A percentile compares a stretch with the other conserved stretches of the same genome.
phyloP scores from a whole-genome alignment of 176 grass and related monocot species.

The Oryza meridionalis region DNA sequence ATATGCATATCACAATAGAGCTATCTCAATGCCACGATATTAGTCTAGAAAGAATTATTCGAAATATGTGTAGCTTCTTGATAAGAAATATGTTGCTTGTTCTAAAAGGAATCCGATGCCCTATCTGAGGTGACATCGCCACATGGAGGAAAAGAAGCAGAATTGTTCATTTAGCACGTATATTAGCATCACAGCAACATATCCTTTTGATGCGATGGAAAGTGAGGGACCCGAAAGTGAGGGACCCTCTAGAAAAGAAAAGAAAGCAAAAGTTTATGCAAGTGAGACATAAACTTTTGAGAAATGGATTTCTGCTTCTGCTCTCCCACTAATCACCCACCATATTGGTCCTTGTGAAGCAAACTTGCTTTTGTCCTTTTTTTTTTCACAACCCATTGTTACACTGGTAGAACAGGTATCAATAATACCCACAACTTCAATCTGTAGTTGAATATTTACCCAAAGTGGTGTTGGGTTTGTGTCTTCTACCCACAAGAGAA shows the following conservation, averaged over 20 bases:
- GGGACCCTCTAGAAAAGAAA: conserved; percentile 17
- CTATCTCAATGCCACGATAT: background rate
- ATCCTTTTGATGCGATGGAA: conserved; percentile 29
- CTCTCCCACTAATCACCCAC: conserved; percentile 42
- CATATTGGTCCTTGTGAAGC: conserved; percentile 32
- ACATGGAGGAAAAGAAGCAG: conserved; percentile 20
- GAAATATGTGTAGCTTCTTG: conserved; percentile 9
- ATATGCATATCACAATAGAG: conserved; percentile 1
- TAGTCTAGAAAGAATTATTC: conserved; percentile 24
- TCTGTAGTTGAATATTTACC: background rate
- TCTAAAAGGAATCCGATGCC: conserved; percentile 31
- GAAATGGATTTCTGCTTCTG: conserved; percentile 1
- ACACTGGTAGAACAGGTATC: background rate
- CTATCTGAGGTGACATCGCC: conserved; percentile 29
- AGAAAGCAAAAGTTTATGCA: conserved; percentile 22
- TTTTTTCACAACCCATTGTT: background rate
- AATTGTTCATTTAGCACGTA: conserved; percentile 34
- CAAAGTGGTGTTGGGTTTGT: background rate
- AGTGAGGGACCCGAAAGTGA: conserved; percentile 25
- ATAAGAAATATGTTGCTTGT: conserved; percentile 19
- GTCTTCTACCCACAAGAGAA: background rate
- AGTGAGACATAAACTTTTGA: conserved; percentile 45
- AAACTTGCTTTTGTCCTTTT: conserved; percentile 9
- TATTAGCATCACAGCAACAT: conserved; percentile 25
- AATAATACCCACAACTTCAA: background rate